These are phyloP conservation scores for Alternaria hordeiaustralica DNA, from an alignment of 2,329 filamentous ascomycete genomes.

Conservation along the genomic window DNA sequence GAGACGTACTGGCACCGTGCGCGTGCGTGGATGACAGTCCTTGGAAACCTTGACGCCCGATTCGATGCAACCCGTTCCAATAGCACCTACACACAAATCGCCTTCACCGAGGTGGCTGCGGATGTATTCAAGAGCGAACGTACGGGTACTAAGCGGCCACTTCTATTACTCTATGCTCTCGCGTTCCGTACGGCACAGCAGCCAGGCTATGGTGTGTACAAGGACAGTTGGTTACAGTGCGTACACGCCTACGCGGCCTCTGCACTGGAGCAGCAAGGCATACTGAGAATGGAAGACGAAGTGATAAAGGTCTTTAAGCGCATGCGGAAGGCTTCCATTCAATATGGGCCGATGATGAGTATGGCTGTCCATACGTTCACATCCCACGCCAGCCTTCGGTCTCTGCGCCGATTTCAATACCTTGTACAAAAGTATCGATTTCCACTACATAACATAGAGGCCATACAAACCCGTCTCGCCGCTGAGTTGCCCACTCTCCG, in stretches of 20 bases:
- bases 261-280: not conserved
- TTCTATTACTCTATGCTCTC: constrained; percentile 5
- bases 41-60: constrained; percentile 21
- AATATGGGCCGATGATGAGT: constrained; percentile 21
- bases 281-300: constrained; percentile 7
- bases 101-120: constrained; percentile 1
- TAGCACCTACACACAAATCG: not conserved
- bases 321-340: constrained; percentile 17
- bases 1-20: constrained; percentile 2
- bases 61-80: not conserved
- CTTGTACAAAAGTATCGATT: constrained; percentile 11
- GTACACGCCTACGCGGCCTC: not conserved
- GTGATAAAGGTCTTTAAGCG: constrained; percentile 19
- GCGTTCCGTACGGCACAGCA: constrained; percentile 2
- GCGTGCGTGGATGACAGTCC: constrained; percentile 27
- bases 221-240: constrained; percentile 3
- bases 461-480: constrained; percentile 9
- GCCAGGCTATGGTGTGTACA: not conserved
- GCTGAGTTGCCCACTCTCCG: constrained; percentile 8
- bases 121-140: not conserved
- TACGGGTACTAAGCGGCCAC: not conserved
- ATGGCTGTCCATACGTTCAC: constrained; percentile 13
- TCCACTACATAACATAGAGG: constrained; percentile 10
- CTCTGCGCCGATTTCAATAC: constrained; percentile 15
- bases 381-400: constrained; percentile 9